Conservation (phyloP, 1,139 yeast genomes). For the Wickerhamomyces sp. region DNA sequence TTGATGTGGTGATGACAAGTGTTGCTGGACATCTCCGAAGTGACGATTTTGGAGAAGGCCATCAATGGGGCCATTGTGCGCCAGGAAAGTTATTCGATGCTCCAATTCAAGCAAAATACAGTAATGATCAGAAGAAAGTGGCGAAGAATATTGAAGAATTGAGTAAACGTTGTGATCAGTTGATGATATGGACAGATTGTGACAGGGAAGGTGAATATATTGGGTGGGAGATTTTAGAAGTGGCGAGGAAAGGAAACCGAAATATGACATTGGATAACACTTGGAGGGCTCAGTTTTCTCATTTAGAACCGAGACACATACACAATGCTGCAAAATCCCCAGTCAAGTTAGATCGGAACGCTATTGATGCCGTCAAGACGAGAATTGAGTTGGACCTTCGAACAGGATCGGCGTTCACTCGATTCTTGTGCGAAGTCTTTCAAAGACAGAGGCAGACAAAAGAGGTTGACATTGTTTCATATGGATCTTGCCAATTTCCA, state of each 20-base stretch:
- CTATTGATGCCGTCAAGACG: slow-evolving; percentile 80
- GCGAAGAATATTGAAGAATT: slow-evolving; percentile 68
- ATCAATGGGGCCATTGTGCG: slow-evolving; percentile 61
- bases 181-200: slow-evolving; percentile 98
- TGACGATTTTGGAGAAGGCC: slow-evolving; percentile 60
- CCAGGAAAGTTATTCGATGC: slow-evolving; percentile 70
- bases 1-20: slow-evolving; percentile 87
- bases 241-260: slow-evolving; percentile 56
- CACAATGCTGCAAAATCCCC: slow-evolving; percentile 72
- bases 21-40: slow-evolving; percentile 81
- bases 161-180: slow-evolving; percentile 50
- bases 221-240: slow-evolving; percentile 76
- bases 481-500: slow-evolving; percentile 97
- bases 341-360: slow-evolving; percentile 52
- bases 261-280: slow-evolving; percentile 41
- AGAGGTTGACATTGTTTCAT: slow-evolving; percentile 45
- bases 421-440: slow-evolving; percentile 39
- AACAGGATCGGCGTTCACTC: slow-evolving; percentile 85
- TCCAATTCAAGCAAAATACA: slow-evolving; percentile 43
- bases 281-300: slow-evolving; percentile 81
- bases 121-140: slow-evolving; percentile 42
- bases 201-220: slow-evolving; percentile 98
- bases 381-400: slow-evolving; percentile 85
- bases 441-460: slow-evolving; percentile 18
- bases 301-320: slow-evolving; percentile 73